Conservation (phyloP, 2,329 filamentous ascomycete species). For the Pseudogymnoascus sp. region DNA sequence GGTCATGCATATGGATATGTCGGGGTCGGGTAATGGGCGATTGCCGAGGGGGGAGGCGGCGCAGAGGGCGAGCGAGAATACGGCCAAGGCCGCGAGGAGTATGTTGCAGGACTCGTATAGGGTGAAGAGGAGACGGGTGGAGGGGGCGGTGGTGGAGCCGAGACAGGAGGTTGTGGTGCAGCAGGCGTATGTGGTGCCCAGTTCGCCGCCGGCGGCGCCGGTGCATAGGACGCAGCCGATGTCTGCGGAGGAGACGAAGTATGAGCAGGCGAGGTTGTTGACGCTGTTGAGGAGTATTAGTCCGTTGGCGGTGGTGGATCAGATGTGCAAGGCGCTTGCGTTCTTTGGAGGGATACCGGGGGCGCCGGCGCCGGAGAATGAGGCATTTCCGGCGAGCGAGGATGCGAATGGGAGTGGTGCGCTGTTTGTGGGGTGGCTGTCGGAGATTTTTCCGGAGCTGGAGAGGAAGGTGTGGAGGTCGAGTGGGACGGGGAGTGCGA, state of each 20-base stretch:
- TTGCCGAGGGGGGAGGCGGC: slow-evolving; percentile 52
- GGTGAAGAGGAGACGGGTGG: slow-evolving; percentile 27
- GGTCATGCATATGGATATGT: slow-evolving; percentile 51
- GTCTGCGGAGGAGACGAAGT: slow-evolving; percentile 43
- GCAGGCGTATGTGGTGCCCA: background rate
- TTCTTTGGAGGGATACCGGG: slow-evolving; percentile 55
- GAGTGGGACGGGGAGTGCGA: slow-evolving; percentile 31
- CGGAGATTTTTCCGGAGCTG: slow-evolving; percentile 49
- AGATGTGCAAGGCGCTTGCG: slow-evolving; percentile 53
- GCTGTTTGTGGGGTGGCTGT: slow-evolving; percentile 52
- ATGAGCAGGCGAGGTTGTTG: slow-evolving; percentile 51
- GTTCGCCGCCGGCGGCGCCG: background rate
- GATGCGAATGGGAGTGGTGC: slow-evolving; percentile 48
- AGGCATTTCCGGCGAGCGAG: slow-evolving; percentile 47
- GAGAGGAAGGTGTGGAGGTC: slow-evolving; percentile 22
- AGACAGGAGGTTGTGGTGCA: slow-evolving; percentile 9
- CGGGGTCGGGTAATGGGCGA: slow-evolving; percentile 35
- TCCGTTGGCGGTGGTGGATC: slow-evolving; percentile 49
- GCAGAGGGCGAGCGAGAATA: slow-evolving; percentile 54
- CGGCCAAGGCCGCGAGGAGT: slow-evolving; percentile 47
- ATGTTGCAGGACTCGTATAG: slow-evolving; percentile 48
- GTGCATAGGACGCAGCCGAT: slow-evolving; percentile 26
- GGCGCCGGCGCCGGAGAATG: slow-evolving; percentile 41
- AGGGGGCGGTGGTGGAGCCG: slow-evolving; percentile 16
- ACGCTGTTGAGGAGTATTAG: slow-evolving; percentile 47